These are phyloP conservation scores for Ceratobasidium sp. DNA, from an alignment of 1,284 basidiomycete genomes.

Conservation along the genomic window DNA sequence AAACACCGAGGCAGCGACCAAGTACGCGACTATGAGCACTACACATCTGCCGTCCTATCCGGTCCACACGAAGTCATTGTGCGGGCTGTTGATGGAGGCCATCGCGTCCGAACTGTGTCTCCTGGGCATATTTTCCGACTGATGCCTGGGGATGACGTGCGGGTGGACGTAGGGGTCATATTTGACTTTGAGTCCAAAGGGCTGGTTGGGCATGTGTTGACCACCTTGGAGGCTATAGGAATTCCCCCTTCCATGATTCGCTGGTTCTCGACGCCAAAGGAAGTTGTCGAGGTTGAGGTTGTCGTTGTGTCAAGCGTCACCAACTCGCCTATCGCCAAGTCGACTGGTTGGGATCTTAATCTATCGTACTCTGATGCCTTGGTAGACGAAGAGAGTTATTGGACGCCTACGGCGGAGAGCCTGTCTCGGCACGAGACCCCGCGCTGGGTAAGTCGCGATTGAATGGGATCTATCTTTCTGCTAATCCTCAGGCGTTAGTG, in stretches of 20 bases:
- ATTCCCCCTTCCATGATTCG: neutral
- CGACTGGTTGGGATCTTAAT: conserved; percentile 11
- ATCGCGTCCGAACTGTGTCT: conserved; percentile 51
- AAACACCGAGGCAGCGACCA: conserved; percentile 41
- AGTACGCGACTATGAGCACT: conserved; percentile 46
- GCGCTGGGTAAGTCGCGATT: conserved; percentile 53
- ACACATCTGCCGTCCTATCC: conserved; percentile 49
- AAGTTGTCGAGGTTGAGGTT: conserved; percentile 10
- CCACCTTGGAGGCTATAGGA: neutral
- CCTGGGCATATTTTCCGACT: conserved; percentile 53
- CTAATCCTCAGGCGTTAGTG: conserved; percentile 47
- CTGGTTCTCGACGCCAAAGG: neutral
- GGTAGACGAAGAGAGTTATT: neutral
- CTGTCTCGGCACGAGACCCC: conserved; percentile 59
- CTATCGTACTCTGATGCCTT: conserved; percentile 2
- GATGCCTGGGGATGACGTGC: conserved; percentile 55
- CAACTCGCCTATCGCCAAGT: conserved; percentile 5
- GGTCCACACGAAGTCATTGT: conserved; percentile 17
- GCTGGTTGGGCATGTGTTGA: neutral
- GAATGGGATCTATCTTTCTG: neutral
- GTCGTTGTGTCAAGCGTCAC: neutral
- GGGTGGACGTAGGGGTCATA: conserved; percentile 41
- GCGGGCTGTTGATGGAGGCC: conserved; percentile 42
- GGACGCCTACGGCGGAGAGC: conserved; percentile 48
- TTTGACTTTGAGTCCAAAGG: neutral